Conservation (phyloP, 768 basidiomycete species). For the Asterophora parasitica region DNA sequence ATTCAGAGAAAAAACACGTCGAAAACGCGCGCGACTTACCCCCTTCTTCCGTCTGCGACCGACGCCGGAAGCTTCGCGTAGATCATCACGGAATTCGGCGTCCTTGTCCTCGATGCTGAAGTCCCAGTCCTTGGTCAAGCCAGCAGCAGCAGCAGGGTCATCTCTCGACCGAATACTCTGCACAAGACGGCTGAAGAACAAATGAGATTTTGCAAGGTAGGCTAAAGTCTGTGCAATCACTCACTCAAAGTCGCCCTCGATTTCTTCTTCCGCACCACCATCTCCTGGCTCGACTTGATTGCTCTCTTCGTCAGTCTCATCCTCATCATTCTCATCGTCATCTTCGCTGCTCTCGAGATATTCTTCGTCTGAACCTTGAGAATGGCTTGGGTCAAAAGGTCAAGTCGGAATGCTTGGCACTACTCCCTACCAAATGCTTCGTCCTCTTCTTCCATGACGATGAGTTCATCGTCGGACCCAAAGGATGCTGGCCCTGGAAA, state of each 20-base stretch:
- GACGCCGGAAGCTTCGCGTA: conserved; percentile 70
- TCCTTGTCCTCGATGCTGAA: conserved; percentile 64
- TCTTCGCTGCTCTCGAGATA: conserved; percentile 10
- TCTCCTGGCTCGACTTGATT: conserved; percentile 18
- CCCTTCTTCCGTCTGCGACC: conserved; percentile 47
- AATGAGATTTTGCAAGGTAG: background rate
- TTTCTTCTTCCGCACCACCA: conserved; percentile 37
- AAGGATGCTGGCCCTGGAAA: background rate
- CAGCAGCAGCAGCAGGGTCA: conserved; percentile 33
- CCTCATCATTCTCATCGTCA: conserved; percentile 8
- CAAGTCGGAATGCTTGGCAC: background rate
- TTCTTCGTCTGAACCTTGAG: conserved; percentile 8
- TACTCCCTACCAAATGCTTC: conserved; percentile 15
- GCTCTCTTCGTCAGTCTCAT: conserved; percentile 15
- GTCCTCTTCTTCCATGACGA: conserved; percentile 17
- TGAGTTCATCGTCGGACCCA: conserved; percentile 15
- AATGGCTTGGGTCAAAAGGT: background rate
- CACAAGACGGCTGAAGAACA: conserved; percentile 53
- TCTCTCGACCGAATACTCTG: conserved; percentile 56
- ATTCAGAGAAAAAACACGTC: background rate
- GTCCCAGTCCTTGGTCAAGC: conserved; percentile 68
- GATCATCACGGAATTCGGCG: conserved; percentile 66
- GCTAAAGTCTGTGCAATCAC: conserved; percentile 9
- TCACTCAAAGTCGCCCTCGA: conserved; percentile 61
- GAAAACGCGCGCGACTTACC: conserved; percentile 25